Evolutionary conservation across 1,139 yeast species (phyloP), one percentile per base, ranked within the genome.

Genomic region (Suhomyces bokatorum): DNA sequence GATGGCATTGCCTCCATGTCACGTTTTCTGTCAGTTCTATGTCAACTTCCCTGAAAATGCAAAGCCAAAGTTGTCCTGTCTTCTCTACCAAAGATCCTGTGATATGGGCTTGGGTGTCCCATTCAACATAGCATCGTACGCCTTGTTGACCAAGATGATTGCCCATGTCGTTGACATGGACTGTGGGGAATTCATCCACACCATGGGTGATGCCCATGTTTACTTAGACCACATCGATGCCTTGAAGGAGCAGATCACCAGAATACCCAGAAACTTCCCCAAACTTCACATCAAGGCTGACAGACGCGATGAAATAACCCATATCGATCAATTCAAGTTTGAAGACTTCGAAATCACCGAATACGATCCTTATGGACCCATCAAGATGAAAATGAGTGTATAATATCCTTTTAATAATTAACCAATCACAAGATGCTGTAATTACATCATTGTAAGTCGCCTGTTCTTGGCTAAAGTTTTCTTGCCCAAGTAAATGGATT

Each of bases 101-200:
- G 99, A 93, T 61, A 91, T 93, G 97, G 99, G 99, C 0, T 78
- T 93, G 31, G 99, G 99, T 11, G 98, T 93, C 13, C 99, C 99
- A 0, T 93, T 93, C 67, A 95, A 93, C 62, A 93, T 95, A 59
- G 99, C 99, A 0, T 89, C 97, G 0, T 93, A 93, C 62, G 96
- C 99, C 0, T 72, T 93, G 48, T 74, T 93, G 51, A 90, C 97
- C 3, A 85, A 80, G 57, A 93, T 93, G 98, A 87, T 93, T 55
- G 99, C 99, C 2, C 91, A 88, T 54, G 87, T 93, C 10, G 91
- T 90, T 39, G 96, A 81, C 52, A 84, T 91, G 87, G 95, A 90
- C 56, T 86, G 96, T 54, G 98, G 98, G 28, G 98, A 91, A 56
- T 87, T 93, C 54, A 80, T 91, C 48, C 99, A 93, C 62, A 90